phyloP scores from a whole-genome alignment of 768 basidiomycete species.

The Xerocomellus amylosporus region DNA sequence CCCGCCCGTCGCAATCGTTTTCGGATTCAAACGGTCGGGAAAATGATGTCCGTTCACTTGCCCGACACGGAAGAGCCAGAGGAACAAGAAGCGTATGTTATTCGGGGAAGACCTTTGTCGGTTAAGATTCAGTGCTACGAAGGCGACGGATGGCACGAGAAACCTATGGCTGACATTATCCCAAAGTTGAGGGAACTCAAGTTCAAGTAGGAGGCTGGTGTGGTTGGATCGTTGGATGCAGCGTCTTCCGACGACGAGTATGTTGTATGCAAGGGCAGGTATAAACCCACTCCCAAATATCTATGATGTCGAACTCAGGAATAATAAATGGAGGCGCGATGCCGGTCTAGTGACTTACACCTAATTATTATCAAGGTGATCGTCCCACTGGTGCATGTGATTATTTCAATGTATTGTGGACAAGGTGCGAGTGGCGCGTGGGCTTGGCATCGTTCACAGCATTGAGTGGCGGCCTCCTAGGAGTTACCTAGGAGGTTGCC shows the following conservation, averaged over 20 bases:
- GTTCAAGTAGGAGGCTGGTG: conserved; percentile 6
- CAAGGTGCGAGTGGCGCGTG: background rate
- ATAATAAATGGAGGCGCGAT: background rate
- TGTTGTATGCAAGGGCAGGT: background rate
- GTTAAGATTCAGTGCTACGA: conserved; percentile 17
- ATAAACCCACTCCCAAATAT: background rate
- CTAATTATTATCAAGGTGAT: background rate
- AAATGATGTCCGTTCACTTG: background rate
- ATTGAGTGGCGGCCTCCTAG: background rate
- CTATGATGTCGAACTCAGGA: background rate
- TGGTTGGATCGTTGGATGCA: background rate
- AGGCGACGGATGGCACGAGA: conserved; percentile 21
- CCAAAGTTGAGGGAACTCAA: conserved; percentile 29
- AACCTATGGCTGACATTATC: conserved; percentile 28
- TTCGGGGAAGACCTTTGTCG: background rate
- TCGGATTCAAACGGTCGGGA: conserved; percentile 6
- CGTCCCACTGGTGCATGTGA: conserved; percentile 1
- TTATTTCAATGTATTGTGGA: background rate
- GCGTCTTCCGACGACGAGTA: background rate
- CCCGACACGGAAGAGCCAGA: background rate
- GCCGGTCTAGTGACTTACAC: background rate
- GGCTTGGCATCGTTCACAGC: conserved; percentile 12
- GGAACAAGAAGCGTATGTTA: background rate
- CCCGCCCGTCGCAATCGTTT: background rate
- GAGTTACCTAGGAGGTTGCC: background rate